A percentile compares a stretch with the other conserved stretches of the same genome.
Conservation (phyloP, 805 yeast genomes). For the Teunomyces funiuensis region DNA sequence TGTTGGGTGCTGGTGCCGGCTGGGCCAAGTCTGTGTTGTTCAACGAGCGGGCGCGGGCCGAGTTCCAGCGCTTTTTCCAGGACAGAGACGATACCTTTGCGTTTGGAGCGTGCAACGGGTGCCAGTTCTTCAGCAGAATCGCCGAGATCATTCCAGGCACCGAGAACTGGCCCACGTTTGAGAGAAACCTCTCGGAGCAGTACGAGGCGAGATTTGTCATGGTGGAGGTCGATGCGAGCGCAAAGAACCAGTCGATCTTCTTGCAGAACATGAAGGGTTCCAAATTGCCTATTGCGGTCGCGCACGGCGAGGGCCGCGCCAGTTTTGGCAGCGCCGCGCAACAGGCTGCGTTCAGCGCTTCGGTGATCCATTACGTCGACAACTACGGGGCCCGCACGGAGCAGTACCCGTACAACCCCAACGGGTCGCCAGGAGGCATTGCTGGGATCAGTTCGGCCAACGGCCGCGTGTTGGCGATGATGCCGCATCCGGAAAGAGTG, state of each 20-base stretch:
- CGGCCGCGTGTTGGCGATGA: constrained; percentile 95
- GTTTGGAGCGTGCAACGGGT: constrained; percentile 97
- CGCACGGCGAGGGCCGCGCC: constrained; percentile 98
- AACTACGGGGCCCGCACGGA: constrained; percentile 85
- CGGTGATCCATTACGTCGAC: constrained; percentile 80
- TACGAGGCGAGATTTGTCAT: constrained; percentile 93
- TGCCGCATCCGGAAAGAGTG: constrained; percentile 99
- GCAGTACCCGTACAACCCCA: constrained; percentile 90
- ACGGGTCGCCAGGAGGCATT: constrained; percentile 91
- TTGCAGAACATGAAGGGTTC: constrained; percentile 92
- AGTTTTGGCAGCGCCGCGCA: constrained; percentile 52
- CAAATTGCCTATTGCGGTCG: constrained; percentile 92
- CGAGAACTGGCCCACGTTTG: constrained; percentile 94
- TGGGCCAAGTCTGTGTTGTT: constrained; percentile 97
- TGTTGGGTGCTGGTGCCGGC: constrained; percentile 97
- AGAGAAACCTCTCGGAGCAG: constrained; percentile 87
- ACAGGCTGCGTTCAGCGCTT: constrained; percentile 46
- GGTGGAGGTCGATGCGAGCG: constrained; percentile 65
- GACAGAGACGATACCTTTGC: constrained; percentile 91
- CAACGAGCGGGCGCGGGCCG: constrained; percentile 71
- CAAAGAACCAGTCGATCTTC: constrained; percentile 62
- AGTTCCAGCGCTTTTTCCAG: constrained; percentile 79
- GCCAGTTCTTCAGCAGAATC: constrained; percentile 90
- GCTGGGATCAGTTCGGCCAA: constrained; percentile 88
- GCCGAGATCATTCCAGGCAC: constrained; percentile 89